These are phyloP conservation scores for Astrephomene gubernaculifera DNA, from an alignment of 139 green algal genomes.

Conservation along the genomic window DNA sequence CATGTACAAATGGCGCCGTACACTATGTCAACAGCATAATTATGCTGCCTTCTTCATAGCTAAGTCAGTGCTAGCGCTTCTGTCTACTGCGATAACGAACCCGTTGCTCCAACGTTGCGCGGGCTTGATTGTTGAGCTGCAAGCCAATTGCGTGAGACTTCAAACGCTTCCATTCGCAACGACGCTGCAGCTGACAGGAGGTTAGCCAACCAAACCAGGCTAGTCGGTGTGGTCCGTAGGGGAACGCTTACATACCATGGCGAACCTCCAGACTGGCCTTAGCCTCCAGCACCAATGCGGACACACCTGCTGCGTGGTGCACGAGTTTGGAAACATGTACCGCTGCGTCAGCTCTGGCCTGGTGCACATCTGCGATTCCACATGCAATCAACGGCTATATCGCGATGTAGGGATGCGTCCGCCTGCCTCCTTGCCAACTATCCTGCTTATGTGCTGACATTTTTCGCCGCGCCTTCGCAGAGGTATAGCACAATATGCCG, in stretches of 20 bases:
- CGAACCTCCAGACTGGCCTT: not conserved
- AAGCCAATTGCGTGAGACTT: not conserved
- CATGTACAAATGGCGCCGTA: no score
- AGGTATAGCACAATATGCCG: slow-evolving; percentile 31
- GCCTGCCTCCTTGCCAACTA: not conserved
- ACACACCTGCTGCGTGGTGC: slow-evolving; percentile 24
- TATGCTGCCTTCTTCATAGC: no score
- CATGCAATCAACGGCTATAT: slow-evolving; percentile 43
- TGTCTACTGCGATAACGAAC: no score
- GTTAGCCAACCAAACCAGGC: not conserved
- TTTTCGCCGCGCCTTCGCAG: not conserved
- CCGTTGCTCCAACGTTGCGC: not conserved
- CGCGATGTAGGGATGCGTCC: slow-evolving; percentile 14
- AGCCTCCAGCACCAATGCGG: slow-evolving; percentile 21
- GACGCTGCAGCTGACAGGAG: not conserved
- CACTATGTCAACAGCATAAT: no score
- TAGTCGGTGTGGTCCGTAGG: not conserved
- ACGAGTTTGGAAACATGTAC: slow-evolving; percentile 50
- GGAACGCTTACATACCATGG: not conserved
- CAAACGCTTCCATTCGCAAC: not conserved
- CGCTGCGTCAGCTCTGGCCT: slow-evolving; percentile 21
- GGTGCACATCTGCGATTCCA: slow-evolving; percentile 47
- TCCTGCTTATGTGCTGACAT: not conserved
- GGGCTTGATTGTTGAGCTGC: not conserved
- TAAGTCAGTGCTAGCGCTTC: no score